Conservation (phyloP, 768 basidiomycete genomes). For the Boletus insuetus region DNA sequence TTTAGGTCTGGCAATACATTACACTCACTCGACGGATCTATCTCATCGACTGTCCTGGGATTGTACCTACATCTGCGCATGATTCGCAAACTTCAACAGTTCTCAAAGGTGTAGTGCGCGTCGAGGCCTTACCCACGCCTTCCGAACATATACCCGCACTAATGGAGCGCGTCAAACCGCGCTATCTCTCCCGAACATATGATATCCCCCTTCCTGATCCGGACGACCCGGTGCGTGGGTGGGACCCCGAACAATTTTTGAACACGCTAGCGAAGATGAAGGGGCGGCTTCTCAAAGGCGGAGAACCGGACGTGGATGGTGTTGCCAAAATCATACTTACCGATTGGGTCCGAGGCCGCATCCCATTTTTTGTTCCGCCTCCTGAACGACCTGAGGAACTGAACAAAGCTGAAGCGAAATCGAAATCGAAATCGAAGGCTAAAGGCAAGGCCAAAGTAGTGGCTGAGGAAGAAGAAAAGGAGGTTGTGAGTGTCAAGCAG, state of each 20-base stretch:
- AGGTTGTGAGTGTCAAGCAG: slow-evolving; percentile 72
- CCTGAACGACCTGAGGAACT: slow-evolving; percentile 77
- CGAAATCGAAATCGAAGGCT: slow-evolving; percentile 28
- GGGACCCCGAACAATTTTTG: slow-evolving; percentile 78
- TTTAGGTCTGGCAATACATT: slow-evolving; percentile 96
- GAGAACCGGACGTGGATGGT: slow-evolving; percentile 89
- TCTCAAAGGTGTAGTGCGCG: slow-evolving; percentile 94
- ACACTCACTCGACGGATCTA: slow-evolving; percentile 94
- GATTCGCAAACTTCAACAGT: slow-evolving; percentile 91
- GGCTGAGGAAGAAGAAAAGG: slow-evolving; percentile 31
- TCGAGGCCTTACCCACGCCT: slow-evolving; percentile 90
- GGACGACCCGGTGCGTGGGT: slow-evolving; percentile 48
- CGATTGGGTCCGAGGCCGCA: slow-evolving; percentile 96
- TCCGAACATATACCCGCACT: slow-evolving; percentile 89
- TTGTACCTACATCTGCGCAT: slow-evolving; percentile 90
- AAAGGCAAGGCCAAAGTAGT: slow-evolving; percentile 52
- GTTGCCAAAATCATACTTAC: slow-evolving; percentile 93
- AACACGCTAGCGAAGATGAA: slow-evolving; percentile 86
- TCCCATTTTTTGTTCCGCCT: slow-evolving; percentile 93
- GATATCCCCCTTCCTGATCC: slow-evolving; percentile 62
- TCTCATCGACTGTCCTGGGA: slow-evolving; percentile 98
- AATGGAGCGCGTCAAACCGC: slow-evolving; percentile 86
- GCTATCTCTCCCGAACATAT: slow-evolving; percentile 88
- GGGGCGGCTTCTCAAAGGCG: slow-evolving; percentile 88
- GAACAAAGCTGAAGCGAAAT: slow-evolving; percentile 53